Evolutionary conservation across 225 moss, liverwort and hornwort genomes (phyloP), one percentile per base, ranked within the genome.

Genomic region (Sphagnum contortum): DNA sequence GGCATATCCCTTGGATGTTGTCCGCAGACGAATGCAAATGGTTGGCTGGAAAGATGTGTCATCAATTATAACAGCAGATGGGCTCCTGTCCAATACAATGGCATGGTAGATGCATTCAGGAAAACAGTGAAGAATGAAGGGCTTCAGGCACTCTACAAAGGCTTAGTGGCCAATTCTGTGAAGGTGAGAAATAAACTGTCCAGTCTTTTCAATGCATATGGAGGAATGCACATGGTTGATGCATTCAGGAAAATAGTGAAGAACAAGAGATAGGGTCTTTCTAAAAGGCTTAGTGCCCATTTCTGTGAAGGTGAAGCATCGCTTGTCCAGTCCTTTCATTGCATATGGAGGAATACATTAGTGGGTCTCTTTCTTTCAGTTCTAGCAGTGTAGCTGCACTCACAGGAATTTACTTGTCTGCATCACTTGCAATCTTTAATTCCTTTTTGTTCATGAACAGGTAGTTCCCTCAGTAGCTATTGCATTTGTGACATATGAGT

Each of bases 401-500:
- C 5, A 5, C 51, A 5, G 5, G 51, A 9, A 52, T 52, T 52
- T 9, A 5, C 51, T 52, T 52, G 9, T 9, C 9, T n/a, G n/a
- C 51, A 5, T 52, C 9, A 9, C 51, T 52, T 52, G 51, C 9
- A 52, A 52, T n/a, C n/a, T n/a, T n/a, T n/a, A n/a, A n/a, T n/a
- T 52, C 9, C 51, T 9, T 9, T 52, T 9, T 5, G 5, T 52
- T 52, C 51, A 52, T 9, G 9, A 52, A 55, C 91, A 94, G 94
- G 94, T 95, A 9, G 94, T 95, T 79, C 94, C 94, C 13, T 95
- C 94, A 50, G 92, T 95, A 57, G 81, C 94, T 44, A 75, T 95
- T 64, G 91, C 94, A n/a, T 95, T 95, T 92, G 94, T 95, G 72
- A 91, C 94, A 59, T 95, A 95, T 67, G 94, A 95, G 72, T 69